These are phyloP conservation scores for Talaromyces sp. DNA, from an alignment of 2,329 filamentous ascomycete genomes.

Conservation along the genomic window DNA sequence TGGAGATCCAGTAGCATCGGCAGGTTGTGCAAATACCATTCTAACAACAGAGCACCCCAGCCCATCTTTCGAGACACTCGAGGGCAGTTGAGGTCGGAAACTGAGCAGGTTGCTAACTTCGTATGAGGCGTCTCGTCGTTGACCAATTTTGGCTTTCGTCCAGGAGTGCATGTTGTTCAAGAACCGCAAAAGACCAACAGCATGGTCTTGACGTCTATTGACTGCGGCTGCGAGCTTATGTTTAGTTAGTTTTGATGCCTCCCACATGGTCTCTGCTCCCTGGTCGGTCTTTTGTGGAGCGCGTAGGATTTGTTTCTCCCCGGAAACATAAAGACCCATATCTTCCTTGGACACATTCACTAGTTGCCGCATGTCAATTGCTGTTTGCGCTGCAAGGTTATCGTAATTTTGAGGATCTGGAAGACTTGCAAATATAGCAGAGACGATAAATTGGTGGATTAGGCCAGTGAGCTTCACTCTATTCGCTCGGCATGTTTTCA, in stretches of 20 bases:
- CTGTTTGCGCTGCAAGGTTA: slow-evolving; percentile 34
- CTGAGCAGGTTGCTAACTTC: background rate
- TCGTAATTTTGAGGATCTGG: slow-evolving; percentile 13
- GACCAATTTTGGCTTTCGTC: background rate
- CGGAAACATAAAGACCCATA: slow-evolving; percentile 30
- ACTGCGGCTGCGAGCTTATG: background rate
- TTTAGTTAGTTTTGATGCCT: background rate
- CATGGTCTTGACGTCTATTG: background rate
- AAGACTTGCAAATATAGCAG: slow-evolving; percentile 30
- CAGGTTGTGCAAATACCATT: background rate
- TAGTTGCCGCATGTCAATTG: slow-evolving; percentile 38
- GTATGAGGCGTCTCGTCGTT: background rate
- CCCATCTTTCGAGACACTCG: background rate
- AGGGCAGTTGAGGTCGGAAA: background rate
- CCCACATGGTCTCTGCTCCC: background rate
- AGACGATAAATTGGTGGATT: slow-evolving; percentile 36
- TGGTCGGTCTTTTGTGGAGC: background rate
- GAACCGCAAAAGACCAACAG: background rate
- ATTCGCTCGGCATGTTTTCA: slow-evolving; percentile 26
- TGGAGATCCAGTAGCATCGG: background rate
- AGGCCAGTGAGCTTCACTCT: slow-evolving; percentile 38
- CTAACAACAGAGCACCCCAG: background rate
- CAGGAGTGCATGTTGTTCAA: background rate
- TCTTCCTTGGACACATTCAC: slow-evolving; percentile 21
- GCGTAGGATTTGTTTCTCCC: background rate